Evolutionary conservation across 257 asterid genomes (phyloP), one percentile per base, ranked within the genome.

Genomic region (Primulina eburnea): DNA sequence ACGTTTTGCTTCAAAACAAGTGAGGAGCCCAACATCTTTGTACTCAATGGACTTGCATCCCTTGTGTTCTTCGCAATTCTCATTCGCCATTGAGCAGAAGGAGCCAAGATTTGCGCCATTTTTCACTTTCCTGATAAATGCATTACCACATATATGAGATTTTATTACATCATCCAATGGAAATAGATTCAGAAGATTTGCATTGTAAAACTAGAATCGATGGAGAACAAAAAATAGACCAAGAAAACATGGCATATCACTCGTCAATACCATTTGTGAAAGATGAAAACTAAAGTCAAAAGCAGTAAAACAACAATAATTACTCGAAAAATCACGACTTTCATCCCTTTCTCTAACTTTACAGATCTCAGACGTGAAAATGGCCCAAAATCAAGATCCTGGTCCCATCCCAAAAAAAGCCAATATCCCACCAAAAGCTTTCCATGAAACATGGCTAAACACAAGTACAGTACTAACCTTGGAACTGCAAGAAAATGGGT

Each of bases 21-120:
- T 35, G 96, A 77, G 40, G 95, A 83, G 82, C 83, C 82, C 95
- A 88, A 89, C 88, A 80, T 81, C 82, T 87, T 93, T 53, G 89
- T 64, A 71, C 79, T 77, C 87, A 86, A 63, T 21, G 90, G 87
- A 77, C 85, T 79, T 4, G 86, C 80, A 78, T 87, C 84, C 60
- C 73, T 32, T 47, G 93, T 78, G 82, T 58, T 81, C 77, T 87
- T 92, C 6, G 92, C 61, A 53, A 76, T 69, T 78, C 89, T 86
- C 96, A 88, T 90, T 83, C 82, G 96, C 99, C 99, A 93, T 87
- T 90, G 97, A 52, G 90, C 87, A 6, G 96, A 82, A 61, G 99
- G 97, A 73, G 96, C 96, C 89, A 93, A 76, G 69, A 90, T 89
- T 77, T 93, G 96, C 17, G 99, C 97, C 99, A 93, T 93, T 76